Evolutionary conservation across 1,284 basidiomycete species (phyloP).

Genomic region (Schizophyllum amplum): DNA sequence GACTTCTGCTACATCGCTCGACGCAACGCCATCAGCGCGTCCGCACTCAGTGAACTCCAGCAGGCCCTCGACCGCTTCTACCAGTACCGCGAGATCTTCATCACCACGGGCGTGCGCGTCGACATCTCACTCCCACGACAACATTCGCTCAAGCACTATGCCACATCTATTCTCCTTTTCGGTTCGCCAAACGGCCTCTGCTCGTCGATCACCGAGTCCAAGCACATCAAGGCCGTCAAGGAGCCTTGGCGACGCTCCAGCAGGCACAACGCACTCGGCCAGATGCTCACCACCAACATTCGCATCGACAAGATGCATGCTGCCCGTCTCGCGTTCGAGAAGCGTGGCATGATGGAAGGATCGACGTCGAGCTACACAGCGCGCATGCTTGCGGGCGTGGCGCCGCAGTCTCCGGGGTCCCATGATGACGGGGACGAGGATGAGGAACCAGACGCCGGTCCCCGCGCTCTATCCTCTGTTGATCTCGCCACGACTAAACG

Average conservation of each 20-base stretch:
- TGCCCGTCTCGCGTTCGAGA: neutral
- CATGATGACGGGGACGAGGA: neutral
- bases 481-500: neutral
- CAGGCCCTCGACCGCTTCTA: conserved; percentile 16
- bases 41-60: conserved; percentile 15
- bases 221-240: conserved; percentile 13
- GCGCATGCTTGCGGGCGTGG: neutral
- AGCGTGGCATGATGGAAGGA: conserved; percentile 6
- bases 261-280: conserved; percentile 6
- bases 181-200: conserved; percentile 13
- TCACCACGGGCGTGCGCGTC: conserved; percentile 6
- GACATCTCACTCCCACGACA: conserved; percentile 14
- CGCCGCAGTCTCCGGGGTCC: neutral
- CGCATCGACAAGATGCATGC: conserved; percentile 5
- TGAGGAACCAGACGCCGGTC: neutral
- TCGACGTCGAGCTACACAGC: neutral
- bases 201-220: conserved; percentile 10
- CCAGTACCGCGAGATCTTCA: conserved; percentile 17
- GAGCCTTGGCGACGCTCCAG: conserved; percentile 11
- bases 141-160: conserved; percentile 19
- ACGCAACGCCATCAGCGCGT: conserved; percentile 8
- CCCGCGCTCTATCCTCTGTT: neutral
- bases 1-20: conserved; percentile 11
- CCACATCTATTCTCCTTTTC: conserved; percentile 7
- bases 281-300: conserved; percentile 10